phyloP scores from a whole-genome alignment of 805 yeast species.

The Myxozyma neotropica region DNA sequence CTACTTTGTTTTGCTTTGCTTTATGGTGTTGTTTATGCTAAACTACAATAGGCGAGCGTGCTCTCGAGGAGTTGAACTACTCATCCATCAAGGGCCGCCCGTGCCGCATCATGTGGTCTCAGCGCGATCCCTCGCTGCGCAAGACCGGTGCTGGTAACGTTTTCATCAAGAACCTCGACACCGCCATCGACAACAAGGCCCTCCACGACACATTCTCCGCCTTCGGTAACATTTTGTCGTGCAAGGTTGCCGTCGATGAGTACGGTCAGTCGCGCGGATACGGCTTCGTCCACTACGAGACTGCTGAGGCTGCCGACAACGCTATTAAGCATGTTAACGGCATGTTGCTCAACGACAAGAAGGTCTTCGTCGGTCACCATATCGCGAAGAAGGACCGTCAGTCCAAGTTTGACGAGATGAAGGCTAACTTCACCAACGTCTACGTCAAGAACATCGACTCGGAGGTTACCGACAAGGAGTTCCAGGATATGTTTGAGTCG shows the following conservation, averaged over 20 bases:
- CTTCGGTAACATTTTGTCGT: slow-evolving; percentile 92
- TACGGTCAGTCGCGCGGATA: slow-evolving; percentile 90
- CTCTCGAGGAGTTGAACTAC: slow-evolving; percentile 95
- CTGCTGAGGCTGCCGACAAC: slow-evolving; percentile 86
- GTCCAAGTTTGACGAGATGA: slow-evolving; percentile 84
- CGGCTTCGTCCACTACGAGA: slow-evolving; percentile 96
- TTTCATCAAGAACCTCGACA: slow-evolving; percentile 97
- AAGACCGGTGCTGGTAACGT: slow-evolving; percentile 95
- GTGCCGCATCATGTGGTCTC: slow-evolving; percentile 99
- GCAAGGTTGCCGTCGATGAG: slow-evolving; percentile 96
- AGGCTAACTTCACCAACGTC: slow-evolving; percentile 93
- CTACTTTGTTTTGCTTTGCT: neutral
- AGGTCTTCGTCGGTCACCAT: slow-evolving; percentile 95
- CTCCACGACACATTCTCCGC: slow-evolving; percentile 97
- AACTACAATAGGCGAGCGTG: slow-evolving; percentile 56
- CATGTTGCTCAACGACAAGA: slow-evolving; percentile 94
- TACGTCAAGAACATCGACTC: slow-evolving; percentile 86
- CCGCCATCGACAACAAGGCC: slow-evolving; percentile 98
- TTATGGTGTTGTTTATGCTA: neutral
- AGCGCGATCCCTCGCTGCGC: slow-evolving; percentile 95
- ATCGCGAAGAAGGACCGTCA: slow-evolving; percentile 91
- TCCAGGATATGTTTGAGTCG: slow-evolving; percentile 68
- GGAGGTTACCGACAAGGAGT: slow-evolving; percentile 56
- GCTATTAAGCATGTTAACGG: slow-evolving; percentile 98
- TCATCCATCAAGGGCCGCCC: slow-evolving; percentile 90